phyloP scores from a whole-genome alignment of 1,139 yeast genomes.

The Suhomyces taliae region DNA sequence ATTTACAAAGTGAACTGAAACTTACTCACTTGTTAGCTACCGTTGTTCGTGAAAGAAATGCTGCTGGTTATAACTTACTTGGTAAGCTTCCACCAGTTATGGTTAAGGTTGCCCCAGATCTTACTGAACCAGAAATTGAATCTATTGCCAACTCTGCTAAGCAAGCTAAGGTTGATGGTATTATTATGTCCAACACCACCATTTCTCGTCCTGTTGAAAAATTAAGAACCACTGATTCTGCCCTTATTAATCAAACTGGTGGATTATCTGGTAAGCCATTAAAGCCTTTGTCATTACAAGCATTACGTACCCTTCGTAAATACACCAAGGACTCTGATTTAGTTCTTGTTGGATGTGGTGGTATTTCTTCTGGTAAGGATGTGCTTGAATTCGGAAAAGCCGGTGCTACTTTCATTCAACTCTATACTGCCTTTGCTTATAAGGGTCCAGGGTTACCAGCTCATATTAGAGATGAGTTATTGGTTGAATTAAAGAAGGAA shows the following conservation, averaged over 20 bases:
- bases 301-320: constrained; percentile 68
- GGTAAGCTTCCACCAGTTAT: constrained; percentile 67
- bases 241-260: constrained; percentile 62
- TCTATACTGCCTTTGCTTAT: constrained; percentile 90
- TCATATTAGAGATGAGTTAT: constrained; percentile 73
- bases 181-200: constrained; percentile 89
- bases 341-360: constrained; percentile 92
- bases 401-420: constrained; percentile 85
- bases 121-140: constrained; percentile 75
- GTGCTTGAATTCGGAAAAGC: constrained; percentile 91
- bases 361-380: constrained; percentile 80
- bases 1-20: constrained; percentile 75
- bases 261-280: constrained; percentile 94
- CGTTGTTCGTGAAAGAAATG: constrained; percentile 62
- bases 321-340: constrained; percentile 70
- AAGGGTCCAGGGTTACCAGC: constrained; percentile 89
- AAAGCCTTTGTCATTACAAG: constrained; percentile 73
- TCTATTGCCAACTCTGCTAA: constrained; percentile 84
- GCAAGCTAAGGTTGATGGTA: constrained; percentile 80
- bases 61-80: constrained; percentile 38
- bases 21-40: constrained; percentile 63
- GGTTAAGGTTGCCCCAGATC: constrained; percentile 93
- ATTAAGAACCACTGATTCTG: constrained; percentile 48
- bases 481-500: constrained; percentile 62
- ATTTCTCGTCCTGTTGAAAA: constrained; percentile 65